A percentile compares a stretch with the other conserved stretches of the same genome.
phyloP scores from a whole-genome alignment of 352 stramenopile genomes.

The Pythium vanterpoolii region DNA sequence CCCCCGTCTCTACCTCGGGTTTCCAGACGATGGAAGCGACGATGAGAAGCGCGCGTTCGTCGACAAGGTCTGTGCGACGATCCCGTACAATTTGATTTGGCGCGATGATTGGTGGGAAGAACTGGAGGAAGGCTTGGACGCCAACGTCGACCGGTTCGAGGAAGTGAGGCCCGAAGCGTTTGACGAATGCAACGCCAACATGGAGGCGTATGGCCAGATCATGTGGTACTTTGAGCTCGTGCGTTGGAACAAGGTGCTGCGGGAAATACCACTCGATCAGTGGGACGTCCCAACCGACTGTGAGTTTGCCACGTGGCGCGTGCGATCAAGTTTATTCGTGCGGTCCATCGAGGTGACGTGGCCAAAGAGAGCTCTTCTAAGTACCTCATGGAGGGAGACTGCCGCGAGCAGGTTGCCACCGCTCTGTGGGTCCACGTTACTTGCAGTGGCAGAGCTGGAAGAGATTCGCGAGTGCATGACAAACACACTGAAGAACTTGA shows the following conservation, averaged over 20 bases:
- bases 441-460: conserved; percentile 12
- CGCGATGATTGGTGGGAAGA: conserved; percentile 23
- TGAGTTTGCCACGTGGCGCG: background rate
- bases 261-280: background rate
- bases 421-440: conserved; percentile 20
- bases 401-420: conserved; percentile 4
- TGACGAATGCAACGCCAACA: background rate
- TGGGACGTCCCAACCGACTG: background rate
- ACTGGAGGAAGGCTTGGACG: background rate
- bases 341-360: conserved; percentile 13
- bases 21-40: background rate
- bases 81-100: conserved; percentile 24
- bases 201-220: conserved; percentile 18
- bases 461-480: conserved; percentile 16
- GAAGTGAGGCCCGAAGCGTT: background rate
- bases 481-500: conserved; percentile 17
- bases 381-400: conserved; percentile 5
- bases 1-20: conserved; percentile 4
- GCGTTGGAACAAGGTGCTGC: background rate
- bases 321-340: conserved; percentile 8
- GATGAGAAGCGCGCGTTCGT: conserved; percentile 14
- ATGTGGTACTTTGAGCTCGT: conserved; percentile 14
- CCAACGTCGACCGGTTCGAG: background rate
- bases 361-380: conserved; percentile 17
- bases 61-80: background rate